A percentile compares a stretch with the other conserved stretches of the same genome.
phyloP scores from a whole-genome alignment of 2,329 filamentous ascomycete species.

The Graphiopsis chlorocephala region DNA sequence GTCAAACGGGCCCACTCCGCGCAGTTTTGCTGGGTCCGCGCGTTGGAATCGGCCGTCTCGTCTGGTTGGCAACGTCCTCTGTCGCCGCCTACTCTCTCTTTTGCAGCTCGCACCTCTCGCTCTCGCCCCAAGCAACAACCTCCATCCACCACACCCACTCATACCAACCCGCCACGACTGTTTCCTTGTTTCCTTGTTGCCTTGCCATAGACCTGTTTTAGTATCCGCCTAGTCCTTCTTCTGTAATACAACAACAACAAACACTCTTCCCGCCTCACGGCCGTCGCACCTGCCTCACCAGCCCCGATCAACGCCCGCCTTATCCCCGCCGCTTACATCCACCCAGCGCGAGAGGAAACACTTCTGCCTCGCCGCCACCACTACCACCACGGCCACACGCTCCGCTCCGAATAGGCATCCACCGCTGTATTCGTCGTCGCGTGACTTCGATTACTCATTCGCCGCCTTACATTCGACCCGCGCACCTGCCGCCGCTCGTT shows the following conservation, averaged over 20 bases:
- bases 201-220: constrained; percentile 18
- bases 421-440: neutral
- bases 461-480: constrained; percentile 2
- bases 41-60: neutral
- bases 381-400: neutral
- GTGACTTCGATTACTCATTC: constrained; percentile 7
- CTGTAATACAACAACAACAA: constrained; percentile 7
- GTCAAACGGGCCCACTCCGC: neutral
- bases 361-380: neutral
- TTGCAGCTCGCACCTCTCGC: constrained; percentile 2
- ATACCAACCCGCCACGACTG: constrained; percentile 7
- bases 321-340: constrained; percentile 9
- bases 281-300: constrained; percentile 3
- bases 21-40: neutral
- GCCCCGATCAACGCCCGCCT: neutral
- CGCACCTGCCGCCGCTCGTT: neutral
- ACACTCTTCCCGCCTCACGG: constrained; percentile 1
- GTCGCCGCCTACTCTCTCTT: neutral
- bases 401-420: neutral
- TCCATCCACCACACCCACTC: constrained; percentile 19
- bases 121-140: neutral
- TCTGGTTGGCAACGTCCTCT: constrained; percentile 1
- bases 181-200: constrained; percentile 14
- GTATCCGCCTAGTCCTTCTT: constrained; percentile 7
- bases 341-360: constrained; percentile 1